Conservation (phyloP, 495 filamentous ascomycete species). For the Penicillium pancosmium region DNA sequence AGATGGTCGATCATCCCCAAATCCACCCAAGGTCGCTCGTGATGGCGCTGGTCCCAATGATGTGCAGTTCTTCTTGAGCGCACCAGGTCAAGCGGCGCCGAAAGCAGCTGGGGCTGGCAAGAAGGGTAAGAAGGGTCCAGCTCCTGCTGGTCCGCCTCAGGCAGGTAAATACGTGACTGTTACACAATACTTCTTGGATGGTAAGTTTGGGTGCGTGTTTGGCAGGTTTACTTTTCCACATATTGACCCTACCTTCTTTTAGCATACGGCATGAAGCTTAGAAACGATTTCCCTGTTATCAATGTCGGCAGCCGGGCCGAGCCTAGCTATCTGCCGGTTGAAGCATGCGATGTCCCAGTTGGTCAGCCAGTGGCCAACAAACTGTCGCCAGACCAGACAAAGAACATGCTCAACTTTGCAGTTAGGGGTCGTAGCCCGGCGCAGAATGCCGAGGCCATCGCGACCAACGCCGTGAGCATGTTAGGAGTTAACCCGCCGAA, state of each 20-base stretch:
- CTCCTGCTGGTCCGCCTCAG: constrained; percentile 34
- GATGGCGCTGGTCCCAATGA: constrained; percentile 47
- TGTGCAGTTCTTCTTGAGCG: constrained; percentile 49
- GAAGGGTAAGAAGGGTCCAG: constrained; percentile 33
- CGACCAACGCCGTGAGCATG: constrained; percentile 51
- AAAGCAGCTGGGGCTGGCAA: constrained; percentile 32
- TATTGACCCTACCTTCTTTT: background rate
- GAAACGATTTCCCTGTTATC: constrained; percentile 60
- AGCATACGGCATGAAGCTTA: constrained; percentile 43
- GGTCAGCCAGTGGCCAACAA: constrained; percentile 65
- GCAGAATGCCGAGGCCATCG: constrained; percentile 68
- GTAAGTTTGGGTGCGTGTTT: constrained; percentile 32
- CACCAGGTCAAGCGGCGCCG: constrained; percentile 17
- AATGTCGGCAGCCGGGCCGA: constrained; percentile 64
- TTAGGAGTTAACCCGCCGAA: constrained; percentile 46
- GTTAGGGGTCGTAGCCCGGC: constrained; percentile 58
- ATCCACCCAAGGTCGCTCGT: constrained; percentile 35
- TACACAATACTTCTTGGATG: constrained; percentile 50
- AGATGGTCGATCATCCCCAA: constrained; percentile 37
- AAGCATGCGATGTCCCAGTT: constrained; percentile 63
- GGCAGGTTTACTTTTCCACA: background rate
- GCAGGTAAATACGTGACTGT: constrained; percentile 52
- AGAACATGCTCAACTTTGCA: constrained; percentile 69
- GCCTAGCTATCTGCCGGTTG: constrained; percentile 68
- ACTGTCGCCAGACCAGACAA: constrained; percentile 58